Conservation (phyloP, 305 asterid species). For the Fraxinus nigra region DNA sequence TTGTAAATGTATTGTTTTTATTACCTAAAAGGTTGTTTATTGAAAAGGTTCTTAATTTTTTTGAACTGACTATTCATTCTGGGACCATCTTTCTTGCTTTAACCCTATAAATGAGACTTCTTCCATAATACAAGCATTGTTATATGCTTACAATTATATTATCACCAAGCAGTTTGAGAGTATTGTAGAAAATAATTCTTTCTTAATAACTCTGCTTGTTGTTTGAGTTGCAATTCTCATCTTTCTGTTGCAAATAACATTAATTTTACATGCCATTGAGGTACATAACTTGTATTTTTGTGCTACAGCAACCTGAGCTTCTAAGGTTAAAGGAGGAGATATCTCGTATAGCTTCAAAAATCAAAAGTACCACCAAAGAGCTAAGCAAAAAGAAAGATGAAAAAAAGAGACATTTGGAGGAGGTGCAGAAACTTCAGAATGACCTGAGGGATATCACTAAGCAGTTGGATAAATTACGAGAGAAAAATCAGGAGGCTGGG, state of each 20-base stretch:
- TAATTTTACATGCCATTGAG: constrained; percentile 4
- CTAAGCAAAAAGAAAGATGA: constrained; percentile 79
- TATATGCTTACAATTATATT: background rate
- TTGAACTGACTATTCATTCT: background rate
- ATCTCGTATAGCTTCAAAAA: constrained; percentile 69
- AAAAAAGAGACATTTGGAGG: constrained; percentile 63
- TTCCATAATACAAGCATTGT: background rate
- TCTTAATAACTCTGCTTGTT: constrained; percentile 14
- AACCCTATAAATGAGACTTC: background rate
- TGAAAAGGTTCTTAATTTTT: background rate
- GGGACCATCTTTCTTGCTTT: background rate
- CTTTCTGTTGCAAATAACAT: constrained; percentile 8
- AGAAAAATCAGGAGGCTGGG: constrained; percentile 77
- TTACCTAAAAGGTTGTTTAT: background rate
- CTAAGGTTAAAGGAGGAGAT: constrained; percentile 86
- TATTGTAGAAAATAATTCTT: background rate
- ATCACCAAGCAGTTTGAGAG: background rate
- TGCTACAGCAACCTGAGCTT: constrained; percentile 86
- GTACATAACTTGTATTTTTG: constrained; percentile 14
- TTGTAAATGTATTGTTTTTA: background rate
- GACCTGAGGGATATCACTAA: constrained; percentile 72
- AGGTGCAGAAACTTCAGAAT: constrained; percentile 76
- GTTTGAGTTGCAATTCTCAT: constrained; percentile 15
- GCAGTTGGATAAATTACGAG: constrained; percentile 82
- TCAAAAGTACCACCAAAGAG: constrained; percentile 75